phyloP scores from a whole-genome alignment of 441 rosid genomes.

The Gossypium gossypioides region DNA sequence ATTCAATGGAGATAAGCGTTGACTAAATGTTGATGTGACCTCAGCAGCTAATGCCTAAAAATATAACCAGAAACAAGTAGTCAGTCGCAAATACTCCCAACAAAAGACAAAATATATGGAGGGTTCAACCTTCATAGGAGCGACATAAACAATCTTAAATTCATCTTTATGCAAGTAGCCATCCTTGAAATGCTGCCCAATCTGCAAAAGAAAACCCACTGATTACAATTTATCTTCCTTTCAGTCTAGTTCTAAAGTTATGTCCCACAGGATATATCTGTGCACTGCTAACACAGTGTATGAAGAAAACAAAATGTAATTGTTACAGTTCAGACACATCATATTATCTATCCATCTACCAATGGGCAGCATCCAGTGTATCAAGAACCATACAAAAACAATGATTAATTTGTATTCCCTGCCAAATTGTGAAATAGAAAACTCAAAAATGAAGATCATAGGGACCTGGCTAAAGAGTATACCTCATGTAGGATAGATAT shows the following conservation, averaged over 20 bases:
- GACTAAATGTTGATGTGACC: conserved; percentile 83
- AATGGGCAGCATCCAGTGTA: neutral
- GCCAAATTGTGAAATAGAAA: conserved; percentile 5
- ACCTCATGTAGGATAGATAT: conserved; percentile 91
- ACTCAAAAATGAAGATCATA: conserved; percentile 7
- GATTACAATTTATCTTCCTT: neutral
- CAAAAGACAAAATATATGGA: neutral
- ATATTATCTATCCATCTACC: neutral
- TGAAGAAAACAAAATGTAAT: neutral
- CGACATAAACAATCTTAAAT: conserved; percentile 95
- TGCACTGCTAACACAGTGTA: neutral
- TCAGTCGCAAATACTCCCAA: neutral
- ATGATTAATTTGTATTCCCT: neutral
- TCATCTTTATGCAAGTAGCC: conserved; percentile 89
- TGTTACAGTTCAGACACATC: neutral
- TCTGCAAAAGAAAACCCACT: conserved; percentile 37
- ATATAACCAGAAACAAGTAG: conserved; percentile 17
- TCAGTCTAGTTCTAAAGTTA: neutral
- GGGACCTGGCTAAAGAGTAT: conserved; percentile 12
- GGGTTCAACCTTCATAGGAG: conserved; percentile 91
- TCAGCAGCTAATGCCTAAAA: conserved; percentile 91
- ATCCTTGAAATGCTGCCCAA: conserved; percentile 89
- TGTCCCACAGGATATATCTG: neutral
- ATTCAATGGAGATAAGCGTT: conserved; percentile 79
- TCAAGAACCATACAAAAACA: neutral